Percentiles rank a stretch among this genome's conserved stretches.
These are phyloP conservation scores for Ophiosphaerella narmari DNA, from an alignment of 2,329 filamentous ascomycete species.

Conservation along the genomic window DNA sequence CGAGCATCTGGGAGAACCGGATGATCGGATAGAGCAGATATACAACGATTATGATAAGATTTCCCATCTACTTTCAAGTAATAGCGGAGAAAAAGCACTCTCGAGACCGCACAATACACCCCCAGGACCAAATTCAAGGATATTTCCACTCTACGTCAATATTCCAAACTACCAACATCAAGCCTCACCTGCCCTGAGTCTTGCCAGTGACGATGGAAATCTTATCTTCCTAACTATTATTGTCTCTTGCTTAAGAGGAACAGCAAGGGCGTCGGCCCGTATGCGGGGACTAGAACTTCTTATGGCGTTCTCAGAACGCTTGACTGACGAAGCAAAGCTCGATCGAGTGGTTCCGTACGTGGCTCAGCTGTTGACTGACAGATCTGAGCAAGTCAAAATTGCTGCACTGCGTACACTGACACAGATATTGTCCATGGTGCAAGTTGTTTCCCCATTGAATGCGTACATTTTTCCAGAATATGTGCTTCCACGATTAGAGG, in stretches of 20 bases:
- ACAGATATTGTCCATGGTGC: constrained; percentile 80
- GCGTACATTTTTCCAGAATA: constrained; percentile 71
- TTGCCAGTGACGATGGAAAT: constrained; percentile 81
- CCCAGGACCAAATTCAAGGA: constrained; percentile 54
- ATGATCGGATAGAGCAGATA: constrained; percentile 91
- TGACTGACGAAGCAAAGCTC: constrained; percentile 94
- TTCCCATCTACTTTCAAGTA: constrained; percentile 86
- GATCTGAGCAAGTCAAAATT: constrained; percentile 81
- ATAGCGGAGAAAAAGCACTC: constrained; percentile 53
- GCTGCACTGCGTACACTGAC: constrained; percentile 85
- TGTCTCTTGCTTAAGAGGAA: constrained; percentile 86
- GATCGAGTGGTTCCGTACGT: constrained; percentile 92
- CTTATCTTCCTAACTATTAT: constrained; percentile 89
- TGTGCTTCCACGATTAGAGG: constrained; percentile 63
- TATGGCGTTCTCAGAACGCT: constrained; percentile 84
- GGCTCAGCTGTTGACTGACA: constrained; percentile 79
- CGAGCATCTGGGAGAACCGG: constrained; percentile 80
- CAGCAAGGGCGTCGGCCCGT: constrained; percentile 83
- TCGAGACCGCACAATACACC: constrained; percentile 36
- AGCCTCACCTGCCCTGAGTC: constrained; percentile 63
- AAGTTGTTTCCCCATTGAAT: constrained; percentile 78
- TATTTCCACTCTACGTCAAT: constrained; percentile 83
- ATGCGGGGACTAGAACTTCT: constrained; percentile 89
- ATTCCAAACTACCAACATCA: constrained; percentile 83
- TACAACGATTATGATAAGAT: constrained; percentile 98